Conservation (phyloP, 75 land plant genomes). For the Azolla pinnata region DNA sequence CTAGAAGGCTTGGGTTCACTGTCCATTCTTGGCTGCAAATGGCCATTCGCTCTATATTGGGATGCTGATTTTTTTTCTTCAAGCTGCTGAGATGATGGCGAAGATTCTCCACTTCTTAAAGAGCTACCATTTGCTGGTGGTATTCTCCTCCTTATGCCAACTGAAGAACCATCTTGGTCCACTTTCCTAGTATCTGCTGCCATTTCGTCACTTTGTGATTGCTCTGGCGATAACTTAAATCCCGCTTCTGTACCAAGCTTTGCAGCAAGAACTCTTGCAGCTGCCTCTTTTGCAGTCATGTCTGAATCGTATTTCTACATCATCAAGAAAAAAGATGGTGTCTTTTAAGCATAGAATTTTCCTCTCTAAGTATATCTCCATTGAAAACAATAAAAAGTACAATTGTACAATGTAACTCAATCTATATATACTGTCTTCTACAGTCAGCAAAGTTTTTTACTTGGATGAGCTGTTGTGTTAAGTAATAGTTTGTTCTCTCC, state of each 20-base stretch:
- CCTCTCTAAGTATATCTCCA: too few relatives aligned
- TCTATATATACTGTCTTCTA: too few relatives aligned
- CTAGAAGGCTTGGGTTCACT: constrained; percentile 34
- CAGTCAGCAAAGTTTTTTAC: constrained; percentile 31
- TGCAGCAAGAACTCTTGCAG: constrained; percentile 82
- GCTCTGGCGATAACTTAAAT: constrained; percentile 48
- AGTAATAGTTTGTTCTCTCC: constrained; percentile 83
- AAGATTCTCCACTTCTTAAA: background rate
- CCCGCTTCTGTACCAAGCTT: constrained; percentile 91
- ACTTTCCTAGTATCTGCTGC: constrained; percentile 34
- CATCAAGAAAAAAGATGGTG: constrained; percentile 7
- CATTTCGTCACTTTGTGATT: constrained; percentile 35
- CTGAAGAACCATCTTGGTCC: too few relatives aligned
- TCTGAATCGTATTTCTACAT: constrained; percentile 86
- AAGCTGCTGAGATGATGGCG: constrained; percentile 8
- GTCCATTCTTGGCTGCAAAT: constrained; percentile 28
- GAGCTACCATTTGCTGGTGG: constrained; percentile 17
- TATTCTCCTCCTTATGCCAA: constrained; percentile 73
- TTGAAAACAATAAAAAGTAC: too few relatives aligned
- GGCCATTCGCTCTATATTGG: constrained; percentile 8
- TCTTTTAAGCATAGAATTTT: too few relatives aligned
- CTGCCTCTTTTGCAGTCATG: constrained; percentile 92
- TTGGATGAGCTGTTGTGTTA: constrained; percentile 92
- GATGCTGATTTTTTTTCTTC: constrained; percentile 13
- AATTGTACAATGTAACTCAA: too few relatives aligned